Base-by-base conservation (phyloP, 2,329 filamentous ascomycete species). In the Rasamsonia emersonii region DNA sequence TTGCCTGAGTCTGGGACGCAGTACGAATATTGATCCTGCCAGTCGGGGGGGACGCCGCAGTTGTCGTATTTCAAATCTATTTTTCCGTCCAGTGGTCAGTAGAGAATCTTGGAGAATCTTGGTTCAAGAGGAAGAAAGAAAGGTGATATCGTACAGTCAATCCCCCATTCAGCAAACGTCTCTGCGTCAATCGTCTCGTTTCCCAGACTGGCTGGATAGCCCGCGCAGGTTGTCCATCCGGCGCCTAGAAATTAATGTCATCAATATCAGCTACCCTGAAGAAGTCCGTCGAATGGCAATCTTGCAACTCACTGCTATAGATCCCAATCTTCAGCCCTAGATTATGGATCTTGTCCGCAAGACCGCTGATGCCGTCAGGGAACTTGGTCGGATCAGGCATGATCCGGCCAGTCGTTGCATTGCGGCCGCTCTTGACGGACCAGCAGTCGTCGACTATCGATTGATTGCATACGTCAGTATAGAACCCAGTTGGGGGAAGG, bases 281-380 rank as follows among this genome's bases (percentile, higher is more conserved):
- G 11, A 18, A 10, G 14, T 3, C 1, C 2, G 25, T 24, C n/a
- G 6, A 11, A 13, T 24, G 46, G 42, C 9, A 24, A 11, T n/a
- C 8, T 2, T 19, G 7, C 11, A 17, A 25, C 25, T 17, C 11
- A 38, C 35, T 38, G 23, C 35, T 69, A 45, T 81, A 81, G 36
- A 81, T 77, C 1, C 77, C 77, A 7, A 78, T 56, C 47, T 79
- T 80, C 26, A 81, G 45, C 2, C 72, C 73, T 39, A 75, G 45
- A 2, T 44, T 53, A 38, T 80, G 76, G 13, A 79, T 62, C 35
- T 69, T 47, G 15, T 68, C 53, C 2, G 73, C 73, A 1, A 71
- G 50, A 1, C 67, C 64, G 6, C 61, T 61, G 38, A 81, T 75
- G 0, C 76, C 77, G 11, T 65, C 55, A 0, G 77, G 76, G 36